Evolutionary conservation across 192 early-diverging fungal genomes (phyloP).

Genomic region (Hyaloraphidium curvatum): DNA sequence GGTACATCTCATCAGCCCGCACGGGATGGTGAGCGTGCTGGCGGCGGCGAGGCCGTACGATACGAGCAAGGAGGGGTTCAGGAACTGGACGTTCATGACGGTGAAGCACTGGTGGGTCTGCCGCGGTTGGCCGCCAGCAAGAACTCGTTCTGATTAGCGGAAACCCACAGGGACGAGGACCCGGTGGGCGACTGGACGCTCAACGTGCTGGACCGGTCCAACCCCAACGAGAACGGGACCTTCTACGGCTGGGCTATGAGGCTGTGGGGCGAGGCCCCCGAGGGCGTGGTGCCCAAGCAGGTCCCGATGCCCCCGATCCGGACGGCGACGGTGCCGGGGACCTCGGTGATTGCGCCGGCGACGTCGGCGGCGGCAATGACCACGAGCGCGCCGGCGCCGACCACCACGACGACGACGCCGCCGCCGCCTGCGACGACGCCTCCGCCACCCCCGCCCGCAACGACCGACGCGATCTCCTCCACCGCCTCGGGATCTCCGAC

Average conservation of each 20-base stretch:
- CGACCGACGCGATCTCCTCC: too few species aligned
- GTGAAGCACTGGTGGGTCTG: conserved; percentile 74
- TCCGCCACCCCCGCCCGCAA: too few species aligned
- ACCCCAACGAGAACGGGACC: conserved; percentile 28
- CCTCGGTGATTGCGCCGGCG: neutral
- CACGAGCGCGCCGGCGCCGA: too few species aligned
- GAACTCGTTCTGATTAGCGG: neutral
- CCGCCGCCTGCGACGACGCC: too few species aligned
- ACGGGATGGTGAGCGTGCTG: conserved; percentile 40
- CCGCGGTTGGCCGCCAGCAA: neutral
- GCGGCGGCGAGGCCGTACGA: conserved; percentile 45
- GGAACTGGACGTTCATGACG: conserved; percentile 83
- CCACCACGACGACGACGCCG: too few species aligned
- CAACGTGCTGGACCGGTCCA: conserved; percentile 37
- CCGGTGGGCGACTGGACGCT: conserved; percentile 69
- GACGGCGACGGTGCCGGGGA: neutral
- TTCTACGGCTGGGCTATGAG: conserved; percentile 47
- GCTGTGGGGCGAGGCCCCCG: conserved; percentile 43
- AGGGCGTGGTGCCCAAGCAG: neutral
- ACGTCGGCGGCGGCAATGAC: neutral
- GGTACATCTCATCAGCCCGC: conserved; percentile 59
- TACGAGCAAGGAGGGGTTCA: conserved; percentile 40
- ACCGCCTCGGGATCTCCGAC: too few species aligned
- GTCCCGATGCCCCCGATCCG: neutral
- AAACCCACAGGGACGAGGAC: conserved; percentile 83